A percentile compares a stretch with the other conserved stretches of the same genome.
These are phyloP conservation scores for Cercospora sp. DNA, from an alignment of 2,329 filamentous ascomycete species.

Conservation along the genomic window DNA sequence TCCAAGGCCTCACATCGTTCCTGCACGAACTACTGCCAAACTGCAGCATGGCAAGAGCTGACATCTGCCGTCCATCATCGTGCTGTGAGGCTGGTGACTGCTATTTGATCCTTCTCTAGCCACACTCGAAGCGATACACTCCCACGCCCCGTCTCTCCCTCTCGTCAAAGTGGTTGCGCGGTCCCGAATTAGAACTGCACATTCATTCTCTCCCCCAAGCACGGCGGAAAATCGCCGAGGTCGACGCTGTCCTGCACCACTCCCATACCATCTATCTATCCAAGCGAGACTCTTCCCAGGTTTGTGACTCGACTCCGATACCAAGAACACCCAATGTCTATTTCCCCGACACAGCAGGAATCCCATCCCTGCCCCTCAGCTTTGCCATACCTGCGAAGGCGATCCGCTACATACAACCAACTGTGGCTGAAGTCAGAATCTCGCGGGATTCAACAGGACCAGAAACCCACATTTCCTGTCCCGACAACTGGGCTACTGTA, in stretches of 20 bases:
- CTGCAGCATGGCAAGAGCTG: not conserved
- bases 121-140: not conserved
- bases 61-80: not conserved
- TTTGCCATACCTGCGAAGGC: not conserved
- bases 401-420: not conserved
- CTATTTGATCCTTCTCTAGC: conserved; percentile 7
- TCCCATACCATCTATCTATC: not conserved
- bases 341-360: not conserved
- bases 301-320: not conserved
- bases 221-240: not conserved
- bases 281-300: not conserved
- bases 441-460: no score
- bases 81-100: not conserved
- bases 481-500: no score
- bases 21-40: not conserved
- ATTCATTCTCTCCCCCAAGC: not conserved
- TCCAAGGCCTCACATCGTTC: not conserved
- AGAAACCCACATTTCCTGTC: no score
- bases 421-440: no score
- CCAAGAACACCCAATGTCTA: not conserved
- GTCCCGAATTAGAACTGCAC: not conserved
- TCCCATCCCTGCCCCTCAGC: not conserved
- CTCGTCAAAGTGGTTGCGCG: not conserved
- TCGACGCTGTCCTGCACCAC: not conserved
- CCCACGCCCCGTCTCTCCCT: not conserved